A percentile compares a stretch with the other conserved stretches of the same genome.
These are phyloP conservation scores for Rhizophora apiculata DNA, from an alignment of 345 rosid genomes.

Conservation along the genomic window DNA sequence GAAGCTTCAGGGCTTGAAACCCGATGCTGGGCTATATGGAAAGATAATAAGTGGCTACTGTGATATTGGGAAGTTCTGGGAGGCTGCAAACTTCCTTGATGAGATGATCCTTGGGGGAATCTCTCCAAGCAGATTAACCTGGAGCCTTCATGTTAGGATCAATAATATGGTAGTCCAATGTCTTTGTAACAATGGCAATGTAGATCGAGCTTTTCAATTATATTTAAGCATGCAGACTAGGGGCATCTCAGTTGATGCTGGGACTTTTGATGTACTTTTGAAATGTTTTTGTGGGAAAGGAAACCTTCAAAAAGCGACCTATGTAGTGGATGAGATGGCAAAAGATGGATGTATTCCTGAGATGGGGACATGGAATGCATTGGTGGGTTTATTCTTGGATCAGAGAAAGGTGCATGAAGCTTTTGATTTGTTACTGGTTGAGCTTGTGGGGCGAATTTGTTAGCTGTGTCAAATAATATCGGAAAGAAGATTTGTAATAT, in stretches of 20 bases:
- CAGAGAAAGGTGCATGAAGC: constrained; percentile 20
- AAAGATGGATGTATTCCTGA: constrained; percentile 62
- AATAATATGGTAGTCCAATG: constrained; percentile 60
- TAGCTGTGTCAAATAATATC: too few relatives aligned
- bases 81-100: constrained; percentile 83
- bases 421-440: constrained; percentile 9
- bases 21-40: constrained; percentile 77
- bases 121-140: constrained; percentile 64
- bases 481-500: too few relatives aligned
- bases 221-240: constrained; percentile 64
- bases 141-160: constrained; percentile 68
- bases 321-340: constrained; percentile 59
- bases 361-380: constrained; percentile 48
- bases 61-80: constrained; percentile 46
- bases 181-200: constrained; percentile 42
- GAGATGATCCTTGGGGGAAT: constrained; percentile 70
- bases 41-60: constrained; percentile 66
- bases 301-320: constrained; percentile 54
- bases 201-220: constrained; percentile 53
- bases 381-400: constrained; percentile 46
- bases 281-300: constrained; percentile 56
- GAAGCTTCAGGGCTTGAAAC: constrained; percentile 90
- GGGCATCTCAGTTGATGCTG: constrained; percentile 58
- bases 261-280: constrained; percentile 43
- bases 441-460: neutral